Evolutionary conservation across 805 yeast genomes (phyloP), one percentile per base, ranked within the genome.

Genomic region (Pichia rugopelliculosa): DNA sequence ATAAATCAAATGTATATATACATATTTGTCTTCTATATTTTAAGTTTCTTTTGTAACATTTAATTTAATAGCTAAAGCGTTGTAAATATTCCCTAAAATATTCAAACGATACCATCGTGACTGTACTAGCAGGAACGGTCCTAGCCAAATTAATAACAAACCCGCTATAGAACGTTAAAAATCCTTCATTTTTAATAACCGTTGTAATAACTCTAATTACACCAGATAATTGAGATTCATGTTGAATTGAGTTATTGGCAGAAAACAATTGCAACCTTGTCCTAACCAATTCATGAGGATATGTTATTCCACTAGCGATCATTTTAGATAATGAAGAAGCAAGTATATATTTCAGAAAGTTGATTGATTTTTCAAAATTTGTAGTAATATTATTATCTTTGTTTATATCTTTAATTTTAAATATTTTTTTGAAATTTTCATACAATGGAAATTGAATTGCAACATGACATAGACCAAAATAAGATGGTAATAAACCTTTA

Each of bases 401-500:
- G 23, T 41, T 49, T 22, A 40, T 45, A n/a, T 44, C 42, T 40
- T 50, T 50, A 15, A 54, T 44, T 34, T 61, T 62, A 25, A 86
- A 72, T 27, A 71, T n/a, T 20, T 63, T 61, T 60, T 91, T 91
- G 53, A 91, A 70, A 56, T 79, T 74, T 60, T 91, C 99, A 64
- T 91, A 91, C 10, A 89, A 79, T 26, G 98, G 98, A 73, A 91
- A 91, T 66, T 91, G 98, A 45, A 91, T 85, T 1, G 97, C 98
- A 39, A 91, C 98, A 64, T 91, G 98, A 37, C 87, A 71, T 27
- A 91, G 73, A 0, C 99, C 99, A 57, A 91, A 78, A 49, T 91
- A 71, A 0, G 97, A 90, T 1, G 98, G 96, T 10, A 88, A 77
- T 24, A 91, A 70, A 1, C 99, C 99, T 39, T 91, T 78, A 66